These are phyloP conservation scores for Tausonia pullulans DNA, from an alignment of 1,284 basidiomycete genomes.

Conservation along the genomic window DNA sequence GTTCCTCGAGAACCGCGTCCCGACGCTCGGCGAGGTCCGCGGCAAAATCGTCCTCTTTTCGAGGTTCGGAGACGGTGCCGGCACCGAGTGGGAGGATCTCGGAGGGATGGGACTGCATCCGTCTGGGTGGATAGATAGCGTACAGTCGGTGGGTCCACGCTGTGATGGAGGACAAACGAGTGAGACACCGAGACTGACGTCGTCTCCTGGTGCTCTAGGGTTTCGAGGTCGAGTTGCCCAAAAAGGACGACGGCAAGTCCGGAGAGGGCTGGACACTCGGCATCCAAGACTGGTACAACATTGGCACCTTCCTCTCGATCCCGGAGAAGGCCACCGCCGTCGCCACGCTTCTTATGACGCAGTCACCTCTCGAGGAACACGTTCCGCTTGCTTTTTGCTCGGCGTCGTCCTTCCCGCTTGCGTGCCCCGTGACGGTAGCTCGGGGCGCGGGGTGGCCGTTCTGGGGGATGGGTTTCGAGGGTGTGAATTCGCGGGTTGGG, in stretches of 20 bases:
- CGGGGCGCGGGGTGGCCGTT: conserved; percentile 68
- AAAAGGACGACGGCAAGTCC: background rate
- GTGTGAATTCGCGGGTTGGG: conserved; percentile 62
- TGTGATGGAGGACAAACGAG: too few relatives aligned
- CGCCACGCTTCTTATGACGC: conserved; percentile 38
- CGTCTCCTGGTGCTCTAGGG: background rate
- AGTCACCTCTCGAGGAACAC: background rate
- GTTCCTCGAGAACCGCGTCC: conserved; percentile 67
- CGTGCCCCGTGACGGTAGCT: conserved; percentile 59
- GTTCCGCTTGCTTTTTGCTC: conserved; percentile 62
- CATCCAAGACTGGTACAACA: conserved; percentile 34
- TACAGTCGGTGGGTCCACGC: background rate
- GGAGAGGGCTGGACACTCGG: conserved; percentile 7
- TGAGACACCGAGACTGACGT: too few relatives aligned
- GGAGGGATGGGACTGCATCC: conserved; percentile 72
- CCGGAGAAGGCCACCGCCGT: conserved; percentile 57
- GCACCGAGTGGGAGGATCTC: conserved; percentile 47
- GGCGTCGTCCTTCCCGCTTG: conserved; percentile 66
- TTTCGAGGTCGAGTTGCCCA: conserved; percentile 2
- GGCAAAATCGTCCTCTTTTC: conserved; percentile 72
- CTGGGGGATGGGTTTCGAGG: conserved; percentile 61
- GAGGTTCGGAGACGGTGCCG: conserved; percentile 50
- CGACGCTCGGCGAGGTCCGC: conserved; percentile 63
- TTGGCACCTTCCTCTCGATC: conserved; percentile 56
- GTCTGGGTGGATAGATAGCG: conserved; percentile 59